Base-by-base conservation (phyloP, 1,284 basidiomycete species). In the Lentinula novae-zelandiae region DNA sequence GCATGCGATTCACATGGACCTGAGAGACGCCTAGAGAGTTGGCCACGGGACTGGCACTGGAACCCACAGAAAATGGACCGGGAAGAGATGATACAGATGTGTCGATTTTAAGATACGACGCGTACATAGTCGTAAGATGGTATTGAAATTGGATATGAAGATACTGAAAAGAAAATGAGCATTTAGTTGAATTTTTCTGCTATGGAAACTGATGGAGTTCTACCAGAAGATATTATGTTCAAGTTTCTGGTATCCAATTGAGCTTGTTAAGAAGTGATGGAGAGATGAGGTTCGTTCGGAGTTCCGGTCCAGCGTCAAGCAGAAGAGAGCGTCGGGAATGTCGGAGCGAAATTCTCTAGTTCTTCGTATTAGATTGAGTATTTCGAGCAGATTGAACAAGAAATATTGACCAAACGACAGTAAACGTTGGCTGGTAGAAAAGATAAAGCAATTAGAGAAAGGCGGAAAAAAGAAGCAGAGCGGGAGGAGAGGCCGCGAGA, bases 1-100 rank as follows among this genome's bases (percentile, higher is more conserved):
- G 79, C 42, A 71, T 60, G 50, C 80, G 78, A 31, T 38, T 56
- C 31, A 46, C 22, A 34, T 52, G 10, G n/a, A 40, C 27, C 27
- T 52, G 48, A 22, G 48, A 53, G 8, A 53, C 33, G 20, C 33
- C 56, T n/a, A 60, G 46, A 49, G 60, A 55, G 36, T 20, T 54
- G 31, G 54, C 55, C 8, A 58, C 34, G 5, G 60, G 53, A 39
- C 48, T 53, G 48, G 60, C 58, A 50, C 62, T 56, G 31, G 36
- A 61, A 55, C 12, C 40, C 3, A n/a, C 22, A 15, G 59, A 42
- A 5, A 51, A 60, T 33, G 61, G 58, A 59, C 62, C 55, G 31
- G 44, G 51, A 39, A 57, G 49, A 36, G 51, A 54, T 27, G 36
- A 33, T 31, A 68, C 50, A 40, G 67, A 68, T 15, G 69, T 70